These are phyloP conservation scores for Ophiostoma australiae DNA, from an alignment of 2,329 filamentous ascomycete genomes.

Conservation along the genomic window DNA sequence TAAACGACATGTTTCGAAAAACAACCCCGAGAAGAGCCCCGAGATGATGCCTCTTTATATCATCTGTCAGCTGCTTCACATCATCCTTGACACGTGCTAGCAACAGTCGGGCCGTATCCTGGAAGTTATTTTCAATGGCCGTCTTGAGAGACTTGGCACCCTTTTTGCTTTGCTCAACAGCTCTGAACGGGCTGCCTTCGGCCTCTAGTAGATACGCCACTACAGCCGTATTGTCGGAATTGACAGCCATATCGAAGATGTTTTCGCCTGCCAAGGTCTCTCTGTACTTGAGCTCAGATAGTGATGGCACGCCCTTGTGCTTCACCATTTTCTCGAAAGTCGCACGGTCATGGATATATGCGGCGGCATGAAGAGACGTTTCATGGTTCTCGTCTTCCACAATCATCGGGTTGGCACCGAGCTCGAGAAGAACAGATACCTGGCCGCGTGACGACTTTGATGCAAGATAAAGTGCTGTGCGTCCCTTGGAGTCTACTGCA, in stretches of 20 bases:
- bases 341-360: not conserved
- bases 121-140: not conserved
- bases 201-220: not conserved
- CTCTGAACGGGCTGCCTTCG: not conserved
- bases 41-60: not conserved
- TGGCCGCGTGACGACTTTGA: not conserved
- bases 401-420: conserved; percentile 2
- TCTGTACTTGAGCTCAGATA: not conserved
- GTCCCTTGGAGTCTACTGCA: not conserved
- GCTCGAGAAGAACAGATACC: not conserved
- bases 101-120: not conserved
- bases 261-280: not conserved
- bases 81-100: not conserved
- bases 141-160: not conserved
- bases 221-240: not conserved
- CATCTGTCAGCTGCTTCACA: not conserved
- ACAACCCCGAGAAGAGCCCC: not conserved
- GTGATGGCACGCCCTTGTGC: not conserved
- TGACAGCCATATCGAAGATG: not conserved
- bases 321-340: not conserved
- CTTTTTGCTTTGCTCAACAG: not conserved
- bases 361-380: not conserved
- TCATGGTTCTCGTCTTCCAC: not conserved
- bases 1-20: not conserved
- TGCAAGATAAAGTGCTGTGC: not conserved